Conservation (phyloP, 192 early-diverging fungal species). For the Backusella mclennaniae region DNA sequence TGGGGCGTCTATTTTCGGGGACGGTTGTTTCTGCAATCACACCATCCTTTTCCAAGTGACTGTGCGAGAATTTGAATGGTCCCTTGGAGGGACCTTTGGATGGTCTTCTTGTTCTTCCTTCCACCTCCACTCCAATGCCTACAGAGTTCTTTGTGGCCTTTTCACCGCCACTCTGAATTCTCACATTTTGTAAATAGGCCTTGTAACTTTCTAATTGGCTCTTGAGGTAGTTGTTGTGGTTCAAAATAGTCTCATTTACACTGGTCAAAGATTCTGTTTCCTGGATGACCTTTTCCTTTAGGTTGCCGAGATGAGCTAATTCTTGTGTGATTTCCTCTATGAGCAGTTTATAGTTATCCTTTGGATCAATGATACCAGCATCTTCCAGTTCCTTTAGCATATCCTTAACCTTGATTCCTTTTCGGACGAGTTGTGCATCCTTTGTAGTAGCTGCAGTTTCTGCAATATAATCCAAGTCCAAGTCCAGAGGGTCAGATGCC, state of each 20-base stretch:
- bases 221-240: slow-evolving; percentile 90
- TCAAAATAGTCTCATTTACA: slow-evolving; percentile 92
- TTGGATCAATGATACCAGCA: slow-evolving; percentile 66
- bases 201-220: slow-evolving; percentile 93
- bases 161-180: slow-evolving; percentile 61
- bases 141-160: slow-evolving; percentile 46
- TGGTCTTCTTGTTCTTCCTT: slow-evolving; percentile 43
- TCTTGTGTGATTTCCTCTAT: slow-evolving; percentile 91
- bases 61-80: slow-evolving; percentile 81
- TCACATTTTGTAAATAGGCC: slow-evolving; percentile 92
- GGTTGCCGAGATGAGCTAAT: slow-evolving; percentile 85
- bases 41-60: slow-evolving; percentile 85
- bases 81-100: slow-evolving; percentile 43
- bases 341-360: slow-evolving; percentile 78
- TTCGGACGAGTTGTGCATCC: slow-evolving; percentile 85
- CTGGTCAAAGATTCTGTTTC: slow-evolving; percentile 76
- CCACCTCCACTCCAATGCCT: slow-evolving; percentile 62
- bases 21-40: slow-evolving; percentile 90
- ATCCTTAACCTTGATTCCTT: slow-evolving; percentile 94
- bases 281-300: slow-evolving; percentile 83
- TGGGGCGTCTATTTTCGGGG: slow-evolving; percentile 80
- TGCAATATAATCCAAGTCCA: slow-evolving; percentile 71
- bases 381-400: slow-evolving; percentile 88
- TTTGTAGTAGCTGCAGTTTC: slow-evolving; percentile 87
- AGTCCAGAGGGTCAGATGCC: slow-evolving; percentile 49